Percentiles rank a stretch among this genome's conserved stretches.
phyloP scores from a whole-genome alignment of 2,329 filamentous ascomycete species.

The Orbilia ellipsospora region DNA sequence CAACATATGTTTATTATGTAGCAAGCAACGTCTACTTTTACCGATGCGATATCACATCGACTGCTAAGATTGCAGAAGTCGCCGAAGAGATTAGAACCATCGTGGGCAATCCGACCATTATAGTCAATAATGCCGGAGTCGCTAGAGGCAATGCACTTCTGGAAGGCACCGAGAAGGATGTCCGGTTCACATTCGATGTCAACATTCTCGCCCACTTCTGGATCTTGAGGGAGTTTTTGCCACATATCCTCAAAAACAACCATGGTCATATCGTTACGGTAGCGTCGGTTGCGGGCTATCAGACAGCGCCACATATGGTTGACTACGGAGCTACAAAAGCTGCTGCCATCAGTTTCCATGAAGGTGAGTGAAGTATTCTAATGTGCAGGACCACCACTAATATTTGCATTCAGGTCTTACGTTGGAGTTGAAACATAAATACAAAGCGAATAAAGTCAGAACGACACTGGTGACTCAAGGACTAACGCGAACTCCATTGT shows the following conservation, averaged over 20 bases:
- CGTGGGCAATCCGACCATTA: constrained; percentile 74
- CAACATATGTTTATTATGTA: constrained; percentile 54
- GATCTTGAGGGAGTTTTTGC: constrained; percentile 75
- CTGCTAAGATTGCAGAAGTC: constrained; percentile 66
- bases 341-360: constrained; percentile 74
- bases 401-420: constrained; percentile 62
- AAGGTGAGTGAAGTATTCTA: constrained; percentile 63
- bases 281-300: constrained; percentile 72
- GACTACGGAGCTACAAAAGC: constrained; percentile 77
- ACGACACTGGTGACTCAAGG: constrained; percentile 75
- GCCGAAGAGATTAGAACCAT: constrained; percentile 68
- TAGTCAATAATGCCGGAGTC: constrained; percentile 79
- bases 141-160: constrained; percentile 73
- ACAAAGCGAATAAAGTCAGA: constrained; percentile 72
- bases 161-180: constrained; percentile 68
- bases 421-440: constrained; percentile 70
- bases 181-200: constrained; percentile 76
- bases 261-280: constrained; percentile 80
- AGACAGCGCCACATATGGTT: constrained; percentile 72
- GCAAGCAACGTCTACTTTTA: constrained; percentile 73
- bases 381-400: constrained; percentile 19
- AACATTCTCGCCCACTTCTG: constrained; percentile 76
- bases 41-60: constrained; percentile 74
- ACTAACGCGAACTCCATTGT: constrained; percentile 72
- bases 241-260: constrained; percentile 71